Evolutionary conservation across 2,329 filamentous ascomycete species (phyloP).

Genomic region (Colletotrichum destructivum): DNA sequence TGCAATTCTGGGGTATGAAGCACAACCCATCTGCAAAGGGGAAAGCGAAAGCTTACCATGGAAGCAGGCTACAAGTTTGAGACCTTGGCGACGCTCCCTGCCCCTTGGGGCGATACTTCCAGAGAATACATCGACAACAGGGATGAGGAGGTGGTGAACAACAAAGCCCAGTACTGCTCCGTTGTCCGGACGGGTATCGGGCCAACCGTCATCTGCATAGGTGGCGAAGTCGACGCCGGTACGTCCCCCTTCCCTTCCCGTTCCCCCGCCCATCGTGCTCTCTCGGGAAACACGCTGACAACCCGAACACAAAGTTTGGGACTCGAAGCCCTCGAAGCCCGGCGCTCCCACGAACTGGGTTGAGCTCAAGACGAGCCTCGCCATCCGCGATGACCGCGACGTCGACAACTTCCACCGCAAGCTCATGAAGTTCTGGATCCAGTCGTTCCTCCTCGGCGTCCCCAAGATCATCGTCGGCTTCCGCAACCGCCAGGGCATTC

Average conservation of each 20-base stretch:
- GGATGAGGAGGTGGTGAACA: slow-evolving; percentile 81
- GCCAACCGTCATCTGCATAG: slow-evolving; percentile 80
- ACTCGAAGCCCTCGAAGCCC: slow-evolving; percentile 78
- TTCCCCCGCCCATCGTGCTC: slow-evolving; percentile 7
- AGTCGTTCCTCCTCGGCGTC: slow-evolving; percentile 94
- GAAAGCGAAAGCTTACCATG: slow-evolving; percentile 17
- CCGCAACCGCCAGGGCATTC: slow-evolving; percentile 79
- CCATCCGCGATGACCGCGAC: slow-evolving; percentile 78
- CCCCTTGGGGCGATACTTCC: slow-evolving; percentile 79
- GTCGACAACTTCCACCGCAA: slow-evolving; percentile 87
- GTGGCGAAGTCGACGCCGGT: slow-evolving; percentile 94
- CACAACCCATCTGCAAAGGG: slow-evolving; percentile 21
- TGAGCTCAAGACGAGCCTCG: slow-evolving; percentile 91
- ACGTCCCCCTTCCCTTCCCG: slow-evolving; percentile 48
- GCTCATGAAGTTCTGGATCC: slow-evolving; percentile 95
- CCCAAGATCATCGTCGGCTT: slow-evolving; percentile 94
- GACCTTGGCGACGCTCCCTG: slow-evolving; percentile 82
- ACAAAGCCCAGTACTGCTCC: slow-evolving; percentile 95
- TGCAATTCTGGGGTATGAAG: slow-evolving; percentile 88
- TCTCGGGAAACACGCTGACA: slow-evolving; percentile 19
- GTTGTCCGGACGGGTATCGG: slow-evolving; percentile 92
- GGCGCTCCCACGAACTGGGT: slow-evolving; percentile 89
- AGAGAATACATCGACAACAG: slow-evolving; percentile 86
- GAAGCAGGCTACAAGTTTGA: slow-evolving; percentile 94
- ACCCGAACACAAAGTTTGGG: slow-evolving; percentile 73